These are phyloP conservation scores for Flammula alnicola DNA, from an alignment of 1,284 basidiomycete species.

Conservation along the genomic window DNA sequence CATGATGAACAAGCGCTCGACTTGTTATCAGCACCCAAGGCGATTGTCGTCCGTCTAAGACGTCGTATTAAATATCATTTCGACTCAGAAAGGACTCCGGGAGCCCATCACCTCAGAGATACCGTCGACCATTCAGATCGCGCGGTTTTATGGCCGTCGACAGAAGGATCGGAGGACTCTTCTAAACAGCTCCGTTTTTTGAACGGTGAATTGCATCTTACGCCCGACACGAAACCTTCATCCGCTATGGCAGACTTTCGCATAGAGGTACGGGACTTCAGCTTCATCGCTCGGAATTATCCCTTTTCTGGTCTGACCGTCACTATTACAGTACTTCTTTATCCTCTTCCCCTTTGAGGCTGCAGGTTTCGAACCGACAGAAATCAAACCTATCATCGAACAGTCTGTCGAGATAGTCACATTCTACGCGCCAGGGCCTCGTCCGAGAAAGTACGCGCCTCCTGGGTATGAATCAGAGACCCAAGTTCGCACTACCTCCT, in stretches of 20 bases:
- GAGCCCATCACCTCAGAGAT: slow-evolving; percentile 30
- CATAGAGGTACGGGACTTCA: slow-evolving; percentile 34
- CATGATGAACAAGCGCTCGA: slow-evolving; percentile 5
- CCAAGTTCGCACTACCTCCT: too few species aligned
- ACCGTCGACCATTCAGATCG: slow-evolving; percentile 24
- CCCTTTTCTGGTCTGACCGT: background rate
- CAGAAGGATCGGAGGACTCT: background rate
- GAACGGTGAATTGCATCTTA: slow-evolving; percentile 13
- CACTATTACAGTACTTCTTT: slow-evolving; percentile 41
- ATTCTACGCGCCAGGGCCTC: slow-evolving; percentile 33
- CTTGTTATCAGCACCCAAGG: background rate
- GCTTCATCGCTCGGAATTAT: background rate
- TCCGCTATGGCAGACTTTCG: slow-evolving; percentile 40
- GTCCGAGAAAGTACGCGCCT: slow-evolving; percentile 40
- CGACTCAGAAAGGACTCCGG: slow-evolving; percentile 24
- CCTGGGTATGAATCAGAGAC: slow-evolving; percentile 38
- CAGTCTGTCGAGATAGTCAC: slow-evolving; percentile 49
- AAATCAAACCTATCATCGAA: slow-evolving; percentile 31
- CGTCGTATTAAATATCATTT: slow-evolving; percentile 29
- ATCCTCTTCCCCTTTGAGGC: slow-evolving; percentile 44
- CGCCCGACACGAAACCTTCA: slow-evolving; percentile 18
- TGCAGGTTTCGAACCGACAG: slow-evolving; percentile 29
- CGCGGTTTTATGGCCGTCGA: slow-evolving; percentile 10
- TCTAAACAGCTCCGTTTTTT: background rate
- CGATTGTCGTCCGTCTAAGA: slow-evolving; percentile 7